A percentile compares a stretch with the other conserved stretches of the same genome.
Conservation (phyloP, 805 yeast species). For the Limtongia smithiae region DNA sequence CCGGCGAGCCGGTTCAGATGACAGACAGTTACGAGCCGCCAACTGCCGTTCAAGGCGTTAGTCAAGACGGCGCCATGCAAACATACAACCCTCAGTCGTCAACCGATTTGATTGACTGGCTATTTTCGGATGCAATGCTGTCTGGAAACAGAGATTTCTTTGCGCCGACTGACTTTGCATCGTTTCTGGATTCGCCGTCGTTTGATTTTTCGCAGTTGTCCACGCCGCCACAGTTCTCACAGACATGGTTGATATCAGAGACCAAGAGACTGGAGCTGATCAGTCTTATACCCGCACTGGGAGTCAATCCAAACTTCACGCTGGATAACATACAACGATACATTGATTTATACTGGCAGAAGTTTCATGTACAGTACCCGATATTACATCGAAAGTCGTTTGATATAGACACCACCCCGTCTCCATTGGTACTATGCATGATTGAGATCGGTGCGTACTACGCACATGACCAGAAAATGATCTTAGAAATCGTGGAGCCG, state of each 20-base stretch:
- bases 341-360: constrained; percentile 49
- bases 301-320: constrained; percentile 40
- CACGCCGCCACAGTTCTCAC: constrained; percentile 38
- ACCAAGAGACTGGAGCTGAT: constrained; percentile 33
- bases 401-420: constrained; percentile 46
- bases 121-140: constrained; percentile 38
- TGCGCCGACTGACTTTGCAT: constrained; percentile 30
- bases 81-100: background rate
- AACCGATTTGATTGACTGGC: constrained; percentile 38
- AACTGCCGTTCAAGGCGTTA: background rate
- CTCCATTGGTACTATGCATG: constrained; percentile 54
- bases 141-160: constrained; percentile 32
- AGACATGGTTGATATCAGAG: constrained; percentile 35
- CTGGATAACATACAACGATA: constrained; percentile 35
- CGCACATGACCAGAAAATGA: constrained; percentile 39
- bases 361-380: constrained; percentile 58
- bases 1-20: no score
- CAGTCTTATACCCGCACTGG: constrained; percentile 34
- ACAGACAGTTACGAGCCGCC: background rate
- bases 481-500: constrained; percentile 51
- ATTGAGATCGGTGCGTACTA: constrained; percentile 53
- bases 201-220: constrained; percentile 40
- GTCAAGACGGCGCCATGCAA: background rate
- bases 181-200: constrained; percentile 39
- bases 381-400: constrained; percentile 60